These are phyloP conservation scores for Parafenestella ontariensis DNA, from an alignment of 2,329 filamentous ascomycete species.

Conservation along the genomic window DNA sequence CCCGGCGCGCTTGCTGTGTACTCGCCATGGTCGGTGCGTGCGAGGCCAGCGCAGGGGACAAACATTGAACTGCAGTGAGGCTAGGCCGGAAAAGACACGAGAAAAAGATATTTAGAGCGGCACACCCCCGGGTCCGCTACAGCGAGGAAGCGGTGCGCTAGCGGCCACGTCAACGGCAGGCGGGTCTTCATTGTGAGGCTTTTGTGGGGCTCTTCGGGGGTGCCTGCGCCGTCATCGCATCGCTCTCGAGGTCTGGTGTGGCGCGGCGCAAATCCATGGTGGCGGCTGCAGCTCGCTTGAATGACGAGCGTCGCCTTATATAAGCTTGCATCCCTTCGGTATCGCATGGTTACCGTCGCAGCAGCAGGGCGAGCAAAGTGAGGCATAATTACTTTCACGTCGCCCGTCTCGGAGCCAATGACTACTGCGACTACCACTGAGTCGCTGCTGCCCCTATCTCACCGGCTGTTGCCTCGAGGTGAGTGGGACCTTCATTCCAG, in stretches of 20 bases:
- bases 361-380: background rate
- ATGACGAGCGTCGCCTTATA: background rate
- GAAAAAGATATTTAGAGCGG: slow-evolving; percentile 18
- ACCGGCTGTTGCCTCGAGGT: slow-evolving; percentile 22
- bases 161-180: slow-evolving; percentile 36
- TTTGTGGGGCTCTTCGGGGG: slow-evolving; percentile 1
- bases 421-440: background rate
- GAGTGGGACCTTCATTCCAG: slow-evolving; percentile 27
- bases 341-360: background rate
- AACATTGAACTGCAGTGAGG: slow-evolving; percentile 26
- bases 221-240: slow-evolving; percentile 20
- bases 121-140: slow-evolving; percentile 24
- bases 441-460: slow-evolving; percentile 14
- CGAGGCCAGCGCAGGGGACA: slow-evolving; percentile 4
- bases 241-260: slow-evolving; percentile 1
- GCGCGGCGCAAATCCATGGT: background rate
- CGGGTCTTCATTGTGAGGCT: slow-evolving; percentile 29
- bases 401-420: background rate
- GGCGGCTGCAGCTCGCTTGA: slow-evolving; percentile 16
- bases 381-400: background rate
- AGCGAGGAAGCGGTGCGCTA: slow-evolving; percentile 33
- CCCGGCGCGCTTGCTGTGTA: slow-evolving; percentile 49
- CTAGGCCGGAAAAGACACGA: slow-evolving; percentile 21
- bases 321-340: background rate
- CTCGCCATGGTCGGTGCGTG: slow-evolving; percentile 27